These are phyloP conservation scores for Globisporangium apiculatum DNA, from an alignment of 352 stramenopile species.

Conservation along the genomic window DNA sequence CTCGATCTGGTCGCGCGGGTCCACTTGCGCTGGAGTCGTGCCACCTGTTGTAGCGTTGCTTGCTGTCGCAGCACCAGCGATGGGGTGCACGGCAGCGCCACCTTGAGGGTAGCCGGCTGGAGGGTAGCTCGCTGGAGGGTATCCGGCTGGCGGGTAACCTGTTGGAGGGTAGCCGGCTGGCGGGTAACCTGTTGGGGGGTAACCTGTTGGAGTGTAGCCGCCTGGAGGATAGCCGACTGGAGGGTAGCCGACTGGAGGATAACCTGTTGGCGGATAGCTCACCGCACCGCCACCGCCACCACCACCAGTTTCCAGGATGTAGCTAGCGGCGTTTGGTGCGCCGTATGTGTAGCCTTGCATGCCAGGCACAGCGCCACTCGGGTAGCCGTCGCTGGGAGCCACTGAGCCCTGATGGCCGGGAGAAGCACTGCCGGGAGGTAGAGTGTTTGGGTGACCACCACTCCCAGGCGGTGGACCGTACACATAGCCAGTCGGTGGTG, in stretches of 20 bases:
- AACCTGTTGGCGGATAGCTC: not conserved
- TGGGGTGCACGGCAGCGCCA: not conserved
- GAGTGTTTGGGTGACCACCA: too few relatives aligned
- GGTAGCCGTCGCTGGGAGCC: not conserved
- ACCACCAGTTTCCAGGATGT: not conserved
- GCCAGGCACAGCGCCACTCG: not conserved
- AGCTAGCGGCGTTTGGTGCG: not conserved
- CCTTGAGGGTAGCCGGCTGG: not conserved
- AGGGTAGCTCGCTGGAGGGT: not conserved
- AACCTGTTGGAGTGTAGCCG: not conserved
- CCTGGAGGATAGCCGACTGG: not conserved
- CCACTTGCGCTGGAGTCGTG: not conserved
- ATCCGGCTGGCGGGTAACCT: not conserved
- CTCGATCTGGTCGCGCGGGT: constrained; percentile 10
- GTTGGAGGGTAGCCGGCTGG: not conserved
- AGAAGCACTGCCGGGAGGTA: too few relatives aligned
- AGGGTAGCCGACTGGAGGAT: not conserved
- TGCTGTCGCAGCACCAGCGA: not conserved
- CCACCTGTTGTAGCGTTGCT: not conserved
- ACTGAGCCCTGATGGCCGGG: too few relatives aligned
- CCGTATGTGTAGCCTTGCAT: not conserved
- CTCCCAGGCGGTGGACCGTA: too few relatives aligned
- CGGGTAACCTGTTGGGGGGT: not conserved
- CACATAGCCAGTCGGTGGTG: too few relatives aligned
- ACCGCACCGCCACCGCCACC: not conserved